Conservation (phyloP, 345 rosid genomes). For the Populus davidiana region DNA sequence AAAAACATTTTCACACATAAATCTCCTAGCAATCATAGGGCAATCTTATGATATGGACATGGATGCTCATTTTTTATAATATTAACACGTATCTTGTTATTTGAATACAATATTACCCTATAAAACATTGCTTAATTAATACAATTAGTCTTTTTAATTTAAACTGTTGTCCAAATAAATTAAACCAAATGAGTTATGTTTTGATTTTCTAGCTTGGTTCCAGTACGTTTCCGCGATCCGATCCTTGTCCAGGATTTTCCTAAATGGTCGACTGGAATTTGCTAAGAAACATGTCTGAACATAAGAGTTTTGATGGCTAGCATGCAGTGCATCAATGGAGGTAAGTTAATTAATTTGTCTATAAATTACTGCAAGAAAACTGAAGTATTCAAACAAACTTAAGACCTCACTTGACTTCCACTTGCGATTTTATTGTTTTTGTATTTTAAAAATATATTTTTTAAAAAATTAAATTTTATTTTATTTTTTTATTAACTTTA, state of each 20-base stretch:
- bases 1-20: too few relatives aligned
- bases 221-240: neutral
- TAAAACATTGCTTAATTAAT: neutral
- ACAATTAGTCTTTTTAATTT: neutral
- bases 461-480: too few relatives aligned
- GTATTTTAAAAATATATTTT: too few relatives aligned
- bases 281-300: neutral
- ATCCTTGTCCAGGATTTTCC: neutral
- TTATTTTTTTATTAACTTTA: too few relatives aligned
- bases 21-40: neutral
- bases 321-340: neutral
- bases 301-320: neutral
- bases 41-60: neutral
- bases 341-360: neutral
- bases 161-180: neutral
- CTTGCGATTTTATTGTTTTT: neutral
- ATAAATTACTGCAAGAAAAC: neutral
- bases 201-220: neutral
- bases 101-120: neutral
- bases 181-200: too few relatives aligned
- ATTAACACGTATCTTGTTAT: neutral
- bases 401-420: neutral
- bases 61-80: neutral
- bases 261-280: neutral
- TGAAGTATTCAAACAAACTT: neutral